phyloP scores from a whole-genome alignment of 306 rosid genomes.

The Urtica urens region DNA sequence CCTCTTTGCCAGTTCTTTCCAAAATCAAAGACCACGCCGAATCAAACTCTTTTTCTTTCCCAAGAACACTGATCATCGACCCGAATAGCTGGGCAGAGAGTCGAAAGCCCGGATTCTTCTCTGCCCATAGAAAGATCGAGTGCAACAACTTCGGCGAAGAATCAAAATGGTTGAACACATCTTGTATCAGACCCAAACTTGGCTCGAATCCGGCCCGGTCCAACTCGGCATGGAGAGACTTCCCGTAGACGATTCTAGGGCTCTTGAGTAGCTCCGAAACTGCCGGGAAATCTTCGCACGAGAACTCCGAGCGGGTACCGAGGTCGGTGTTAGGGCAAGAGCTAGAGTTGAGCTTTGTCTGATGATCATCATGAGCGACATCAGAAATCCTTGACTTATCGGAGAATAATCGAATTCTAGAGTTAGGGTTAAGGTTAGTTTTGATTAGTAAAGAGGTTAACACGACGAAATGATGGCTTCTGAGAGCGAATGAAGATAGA shows the following conservation, averaged over 20 bases:
- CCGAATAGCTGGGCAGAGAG: conserved; percentile 31
- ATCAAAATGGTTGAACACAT: conserved; percentile 39
- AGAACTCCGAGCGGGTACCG: conserved; percentile 5
- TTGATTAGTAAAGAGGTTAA: conserved; percentile 6
- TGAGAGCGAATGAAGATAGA: conserved; percentile 10
- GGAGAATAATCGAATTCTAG: conserved; percentile 18
- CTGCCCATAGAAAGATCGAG: conserved; percentile 65
- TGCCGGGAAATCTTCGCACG: conserved; percentile 27
- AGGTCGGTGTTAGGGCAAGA: conserved; percentile 14
- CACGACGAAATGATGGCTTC: conserved; percentile 13
- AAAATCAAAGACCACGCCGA: conserved; percentile 59
- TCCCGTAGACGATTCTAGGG: conserved; percentile 37
- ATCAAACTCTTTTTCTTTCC: conserved; percentile 53
- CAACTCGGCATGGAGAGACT: conserved; percentile 32
- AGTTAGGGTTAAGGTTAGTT: conserved; percentile 18
- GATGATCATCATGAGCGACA: conserved; percentile 47
- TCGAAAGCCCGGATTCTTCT: conserved; percentile 39
- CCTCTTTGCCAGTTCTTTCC: conserved; percentile 20
- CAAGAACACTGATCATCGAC: conserved; percentile 43
- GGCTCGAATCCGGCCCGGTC: conserved; percentile 53
- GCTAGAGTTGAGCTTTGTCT: conserved; percentile 2
- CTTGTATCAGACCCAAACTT: conserved; percentile 23
- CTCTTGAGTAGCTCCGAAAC: conserved; percentile 41
- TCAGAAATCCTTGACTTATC: conserved; percentile 43
- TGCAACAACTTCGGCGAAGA: conserved; percentile 62